These are phyloP conservation scores for Sesbania bispinosa DNA, from an alignment of 306 rosid genomes.

Conservation along the genomic window DNA sequence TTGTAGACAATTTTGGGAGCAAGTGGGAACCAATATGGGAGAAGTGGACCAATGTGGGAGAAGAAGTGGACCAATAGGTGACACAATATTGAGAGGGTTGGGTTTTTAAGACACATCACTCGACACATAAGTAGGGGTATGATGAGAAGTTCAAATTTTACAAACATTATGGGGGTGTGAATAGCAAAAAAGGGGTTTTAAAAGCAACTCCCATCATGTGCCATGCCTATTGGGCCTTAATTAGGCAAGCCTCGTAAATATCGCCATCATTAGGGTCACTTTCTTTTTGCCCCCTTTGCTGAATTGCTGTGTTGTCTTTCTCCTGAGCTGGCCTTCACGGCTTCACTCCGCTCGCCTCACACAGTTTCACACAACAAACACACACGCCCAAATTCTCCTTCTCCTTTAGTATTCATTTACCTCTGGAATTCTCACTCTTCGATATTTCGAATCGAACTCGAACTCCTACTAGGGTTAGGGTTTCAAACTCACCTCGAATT, in stretches of 20 bases:
- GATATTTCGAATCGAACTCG: not conserved
- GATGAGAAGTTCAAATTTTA: too few species aligned
- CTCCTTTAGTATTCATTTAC: not conserved
- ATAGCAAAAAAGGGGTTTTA: too few species aligned
- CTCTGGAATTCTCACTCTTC: not conserved
- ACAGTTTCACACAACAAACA: not conserved
- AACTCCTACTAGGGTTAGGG: constrained; percentile 34
- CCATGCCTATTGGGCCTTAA: constrained; percentile 10
- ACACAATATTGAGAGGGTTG: too few species aligned
- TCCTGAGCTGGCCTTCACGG: not conserved
- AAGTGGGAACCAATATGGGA: too few species aligned
- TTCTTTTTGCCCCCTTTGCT: not conserved
- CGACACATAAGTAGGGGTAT: too few species aligned
- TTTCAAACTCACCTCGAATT: not conserved
- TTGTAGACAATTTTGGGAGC: too few species aligned
- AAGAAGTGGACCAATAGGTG: too few species aligned
- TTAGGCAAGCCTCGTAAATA: constrained; percentile 28
- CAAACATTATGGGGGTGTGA: too few species aligned
- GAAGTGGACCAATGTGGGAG: too few species aligned
- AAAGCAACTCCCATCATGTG: not conserved
- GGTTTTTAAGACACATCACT: too few species aligned
- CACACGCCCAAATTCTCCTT: not conserved
- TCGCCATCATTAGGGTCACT: not conserved
- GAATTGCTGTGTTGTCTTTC: not conserved
- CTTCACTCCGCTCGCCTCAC: not conserved